Base-by-base conservation (phyloP, 306 rosid genomes). In the Inga leiocalycina region DNA sequence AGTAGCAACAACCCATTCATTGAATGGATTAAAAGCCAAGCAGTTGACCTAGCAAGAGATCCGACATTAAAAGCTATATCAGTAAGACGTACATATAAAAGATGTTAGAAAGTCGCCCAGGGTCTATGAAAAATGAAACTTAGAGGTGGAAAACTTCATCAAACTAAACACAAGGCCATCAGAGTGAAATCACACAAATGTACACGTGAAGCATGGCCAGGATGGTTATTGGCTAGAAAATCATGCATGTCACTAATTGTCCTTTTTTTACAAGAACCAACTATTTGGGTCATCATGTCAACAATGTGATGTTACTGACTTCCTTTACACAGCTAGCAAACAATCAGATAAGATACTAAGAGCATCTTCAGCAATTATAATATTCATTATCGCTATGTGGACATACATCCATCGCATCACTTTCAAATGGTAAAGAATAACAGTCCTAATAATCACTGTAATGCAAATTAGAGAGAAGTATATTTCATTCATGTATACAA, bases 1-100 rank as follows among this genome's bases (percentile, higher is more conserved):
- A 72, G 99, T 97, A 74, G 98, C 99, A 84, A 97, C 97, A 78
- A 97, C 91, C 98, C 98, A 94, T 86, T 97, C 98, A 35, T 94
- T 97, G 76, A 92, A 94, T 77, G 99, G 99, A 87, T 97, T 97
- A 89, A 97, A 97, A 43, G 99, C 98, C 85, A 97, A 88, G 88
- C 99, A 97, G 85, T 94, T 97, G 45, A 97, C 99, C 98, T 97
- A 83, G 67, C 30, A 86, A 15, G 79, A 85, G 11, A 71, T 54
- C 64, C 80, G 75, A 10, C 46, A 24, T 24, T 62, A 72, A 64
- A 79, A 67, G 4, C 20, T 37, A 30, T 30, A 61, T 68, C 51
- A 81, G 74, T 35, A 64, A 81, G 81, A 27, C 27, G 16, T 8
- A 8, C 71, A 66, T 35, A 67, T 35, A 17, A 17, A 6, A 67